Percentiles rank a stretch among this genome's conserved stretches.
These are phyloP conservation scores for Ceratocystis destructans DNA, from an alignment of 2,329 filamentous ascomycete species.

Conservation along the genomic window DNA sequence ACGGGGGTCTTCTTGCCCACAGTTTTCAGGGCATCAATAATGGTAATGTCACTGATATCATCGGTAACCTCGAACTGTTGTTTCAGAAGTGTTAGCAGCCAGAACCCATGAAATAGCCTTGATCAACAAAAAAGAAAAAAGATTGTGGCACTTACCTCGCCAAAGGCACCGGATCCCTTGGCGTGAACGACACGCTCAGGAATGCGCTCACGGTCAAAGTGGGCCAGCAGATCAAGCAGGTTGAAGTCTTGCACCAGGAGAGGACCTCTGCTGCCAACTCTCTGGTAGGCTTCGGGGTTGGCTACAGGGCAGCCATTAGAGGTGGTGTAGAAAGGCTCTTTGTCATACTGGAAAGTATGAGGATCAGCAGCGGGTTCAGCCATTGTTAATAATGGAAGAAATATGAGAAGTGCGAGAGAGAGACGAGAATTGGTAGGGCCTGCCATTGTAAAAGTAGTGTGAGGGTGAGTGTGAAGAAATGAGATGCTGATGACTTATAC, in stretches of 20 bases:
- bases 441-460: not conserved
- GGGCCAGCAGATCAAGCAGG: constrained; percentile 46
- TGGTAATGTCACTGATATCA: constrained; percentile 40
- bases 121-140: not conserved
- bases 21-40: constrained; percentile 39
- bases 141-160: constrained; percentile 22
- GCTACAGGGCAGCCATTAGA: constrained; percentile 46
- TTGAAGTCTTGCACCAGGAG: constrained; percentile 32
- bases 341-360: constrained; percentile 34
- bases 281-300: constrained; percentile 35
- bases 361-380: constrained; percentile 3
- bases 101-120: too few species aligned
- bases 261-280: constrained; percentile 37
- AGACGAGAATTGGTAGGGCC: not conserved
- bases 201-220: constrained; percentile 40
- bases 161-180: constrained; percentile 43
- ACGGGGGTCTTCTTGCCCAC: constrained; percentile 56
- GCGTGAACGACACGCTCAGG: constrained; percentile 45
- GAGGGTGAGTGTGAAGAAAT: not conserved
- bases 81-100: not conserved
- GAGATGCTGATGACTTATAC: not conserved
- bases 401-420: not conserved
- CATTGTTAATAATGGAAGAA: not conserved
- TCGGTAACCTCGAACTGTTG: constrained; percentile 32
- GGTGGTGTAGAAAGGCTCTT: constrained; percentile 45